Evolutionary conservation across 179 eudicot genomes (phyloP), one percentile per base, ranked within the genome.

Genomic region (Sideroxylon spinosum): DNA sequence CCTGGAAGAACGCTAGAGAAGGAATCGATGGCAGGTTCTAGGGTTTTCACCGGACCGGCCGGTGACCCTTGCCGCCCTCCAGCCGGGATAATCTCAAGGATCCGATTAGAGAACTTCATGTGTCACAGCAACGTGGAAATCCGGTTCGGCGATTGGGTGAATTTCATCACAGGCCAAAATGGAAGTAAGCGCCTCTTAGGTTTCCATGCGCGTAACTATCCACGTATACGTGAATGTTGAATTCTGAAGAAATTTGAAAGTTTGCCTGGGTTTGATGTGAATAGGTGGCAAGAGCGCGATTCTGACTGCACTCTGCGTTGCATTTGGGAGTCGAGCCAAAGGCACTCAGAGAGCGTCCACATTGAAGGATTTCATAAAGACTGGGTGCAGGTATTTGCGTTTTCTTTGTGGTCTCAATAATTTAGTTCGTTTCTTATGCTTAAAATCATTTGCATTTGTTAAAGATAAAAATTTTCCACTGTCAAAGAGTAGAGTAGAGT

Each of bases 271-370:
- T 75, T 60, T 68, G n/a, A 5, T 46, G 79, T 78, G 74, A 44
- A 17, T 77, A 96, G 99, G 99, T 81, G 99, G 99, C 11, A 96
- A 96, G 85, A 96, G 99, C 78, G 98, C 99, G 44, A 96, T 96
- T 73, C 83, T 96, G 81, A 96, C 99, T 28, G 99, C 99, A 48
- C 78, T 96, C 16, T 91, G 96, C 82, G 85, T 96, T 59, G 99
- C 96, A 19, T 96, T 96, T 80, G 99, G 99, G 8, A 86, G 91
- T 73, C 92, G 99, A 82, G 99, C 99, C 61, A 95, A 87, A 87
- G 89, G 92, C 59, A 96, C 99, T 1, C 94, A 94, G 64, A 93
- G 99, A 60, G 99, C 98, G 1, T 73, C 95, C 0, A 79, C 93
- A 6, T 76, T 96, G 79, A 92, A 92, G 89, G 97, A 91, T 86